These are phyloP conservation scores for Daldinia loculata DNA, from an alignment of 495 filamentous ascomycete species.

Conservation along the genomic window DNA sequence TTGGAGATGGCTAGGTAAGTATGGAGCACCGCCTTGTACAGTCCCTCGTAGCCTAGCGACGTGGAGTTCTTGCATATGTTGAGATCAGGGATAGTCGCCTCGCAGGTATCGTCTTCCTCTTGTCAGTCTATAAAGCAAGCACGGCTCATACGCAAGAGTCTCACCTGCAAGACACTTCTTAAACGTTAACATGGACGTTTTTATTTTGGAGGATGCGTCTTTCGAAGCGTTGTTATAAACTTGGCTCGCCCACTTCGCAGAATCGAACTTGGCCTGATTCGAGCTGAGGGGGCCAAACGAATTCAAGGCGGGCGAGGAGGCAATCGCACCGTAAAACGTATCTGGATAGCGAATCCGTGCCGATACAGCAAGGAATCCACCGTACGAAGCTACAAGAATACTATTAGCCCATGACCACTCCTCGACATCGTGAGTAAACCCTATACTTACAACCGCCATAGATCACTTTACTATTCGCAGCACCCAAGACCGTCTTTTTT, in stretches of 20 bases:
- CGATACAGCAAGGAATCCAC: constrained; percentile 38
- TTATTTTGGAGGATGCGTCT: constrained; percentile 25
- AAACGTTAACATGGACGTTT: constrained; percentile 20
- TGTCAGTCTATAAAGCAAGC: constrained; percentile 2
- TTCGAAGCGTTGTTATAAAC: constrained; percentile 17
- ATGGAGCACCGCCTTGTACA: constrained; percentile 24
- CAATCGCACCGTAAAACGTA: constrained; percentile 35
- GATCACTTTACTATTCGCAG: constrained; percentile 23
- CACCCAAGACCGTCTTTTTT: constrained; percentile 26
- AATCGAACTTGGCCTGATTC: constrained; percentile 33
- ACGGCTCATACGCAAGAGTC: neutral
- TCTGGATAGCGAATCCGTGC: constrained; percentile 37
- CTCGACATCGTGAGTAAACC: too few relatives aligned
- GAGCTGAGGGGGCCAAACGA: constrained; percentile 30
- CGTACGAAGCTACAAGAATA: constrained; percentile 32
- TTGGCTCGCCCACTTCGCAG: constrained; percentile 31
- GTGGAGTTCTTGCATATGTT: constrained; percentile 26
- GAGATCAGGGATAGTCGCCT: constrained; percentile 17
- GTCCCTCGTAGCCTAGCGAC: constrained; percentile 15
- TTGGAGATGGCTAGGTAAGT: constrained; percentile 32
- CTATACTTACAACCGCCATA: constrained; percentile 28
- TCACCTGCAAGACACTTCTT: constrained; percentile 29
- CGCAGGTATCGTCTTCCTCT: constrained; percentile 25
- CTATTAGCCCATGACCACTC: neutral
- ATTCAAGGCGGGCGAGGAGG: constrained; percentile 30